Evolutionary conservation across 1,139 yeast species (phyloP), one percentile per base, ranked within the genome.

Genomic region (Yamadazyma dushanensis): DNA sequence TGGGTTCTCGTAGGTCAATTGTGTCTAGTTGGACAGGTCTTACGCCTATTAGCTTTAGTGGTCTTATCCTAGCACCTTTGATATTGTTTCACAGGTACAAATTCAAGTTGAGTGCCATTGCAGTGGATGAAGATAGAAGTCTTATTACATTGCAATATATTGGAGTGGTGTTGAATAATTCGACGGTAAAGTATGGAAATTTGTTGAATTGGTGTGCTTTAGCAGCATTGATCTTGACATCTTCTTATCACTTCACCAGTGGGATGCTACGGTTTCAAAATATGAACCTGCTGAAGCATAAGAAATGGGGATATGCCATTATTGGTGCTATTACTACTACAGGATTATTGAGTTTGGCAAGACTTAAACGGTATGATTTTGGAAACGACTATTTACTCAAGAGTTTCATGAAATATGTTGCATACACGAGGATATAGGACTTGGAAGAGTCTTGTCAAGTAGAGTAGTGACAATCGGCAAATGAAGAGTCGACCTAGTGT

Each of bases 41-140:
- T 27, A 57, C 68, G 3, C 85, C 87, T 2, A 53, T 79, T 21
- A 67, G 79, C 18, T 69, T 80, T 34, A 66, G 84, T 4, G 95
- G 95, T 0, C 78, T 77, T 47, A 35, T 75, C 5, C 57, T 80
- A 27, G 43, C 73, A 0, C 74, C 78, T 0, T 50, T 78, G 18
- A 44, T 80, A 0, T 38, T 49, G 0, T 69, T 59, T 32, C 95
- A 85, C 50, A 61, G 65, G 14, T 45, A 59, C 14, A 69, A 72
- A 32, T 68, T 75, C 44, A 59, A 89, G 32, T 38, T 66, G 10
- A 62, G 65, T 0, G 90, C 94, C 0, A 37, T 62, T 16, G 16
- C 48, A 3, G 63, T 76, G 1, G 84, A 82, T 40, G 92, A 88
- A 1, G 94, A 83, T 53, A 73, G 83, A 7, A 70, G 83, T 1